Conservation (phyloP, 768 basidiomycete species). For the Hypsizygus marmoreus region DNA sequence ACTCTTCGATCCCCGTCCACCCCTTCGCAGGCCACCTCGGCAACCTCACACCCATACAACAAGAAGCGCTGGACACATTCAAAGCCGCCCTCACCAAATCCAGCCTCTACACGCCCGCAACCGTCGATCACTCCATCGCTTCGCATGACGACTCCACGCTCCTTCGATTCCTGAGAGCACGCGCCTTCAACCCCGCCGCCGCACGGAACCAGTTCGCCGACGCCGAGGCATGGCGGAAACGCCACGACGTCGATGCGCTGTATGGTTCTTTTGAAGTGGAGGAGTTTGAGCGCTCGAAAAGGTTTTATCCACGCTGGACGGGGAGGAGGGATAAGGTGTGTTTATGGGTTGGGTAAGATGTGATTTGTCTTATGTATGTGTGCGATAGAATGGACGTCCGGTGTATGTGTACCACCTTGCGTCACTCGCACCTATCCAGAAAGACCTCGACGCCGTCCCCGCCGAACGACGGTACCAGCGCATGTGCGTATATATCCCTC, state of each 20-base stretch:
- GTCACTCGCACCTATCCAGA: slow-evolving; percentile 58
- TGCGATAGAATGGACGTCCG: slow-evolving; percentile 60
- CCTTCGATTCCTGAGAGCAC: slow-evolving; percentile 81
- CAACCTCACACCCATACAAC: slow-evolving; percentile 52
- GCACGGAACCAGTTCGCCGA: slow-evolving; percentile 74
- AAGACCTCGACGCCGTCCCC: slow-evolving; percentile 58
- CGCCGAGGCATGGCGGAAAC: slow-evolving; percentile 67
- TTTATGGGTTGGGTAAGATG: not conserved
- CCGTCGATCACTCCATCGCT: slow-evolving; percentile 32
- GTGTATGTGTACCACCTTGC: slow-evolving; percentile 76
- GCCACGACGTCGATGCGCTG: slow-evolving; percentile 61
- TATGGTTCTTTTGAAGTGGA: slow-evolving; percentile 58
- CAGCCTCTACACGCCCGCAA: slow-evolving; percentile 49
- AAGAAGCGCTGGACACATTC: slow-evolving; percentile 52
- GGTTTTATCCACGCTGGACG: slow-evolving; percentile 73
- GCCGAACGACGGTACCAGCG: slow-evolving; percentile 62
- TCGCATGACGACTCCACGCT: slow-evolving; percentile 70
- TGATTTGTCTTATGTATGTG: not conserved
- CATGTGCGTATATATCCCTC: slow-evolving; percentile 51
- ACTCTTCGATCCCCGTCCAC: too few species aligned
- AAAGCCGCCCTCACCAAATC: slow-evolving; percentile 50
- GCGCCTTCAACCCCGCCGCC: slow-evolving; percentile 60
- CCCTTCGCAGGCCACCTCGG: slow-evolving; percentile 52
- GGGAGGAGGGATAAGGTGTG: slow-evolving; percentile 74
- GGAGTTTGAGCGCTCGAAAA: slow-evolving; percentile 60